Conservation (phyloP, 805 yeast genomes). For the Zygoascus biomembranicola region DNA sequence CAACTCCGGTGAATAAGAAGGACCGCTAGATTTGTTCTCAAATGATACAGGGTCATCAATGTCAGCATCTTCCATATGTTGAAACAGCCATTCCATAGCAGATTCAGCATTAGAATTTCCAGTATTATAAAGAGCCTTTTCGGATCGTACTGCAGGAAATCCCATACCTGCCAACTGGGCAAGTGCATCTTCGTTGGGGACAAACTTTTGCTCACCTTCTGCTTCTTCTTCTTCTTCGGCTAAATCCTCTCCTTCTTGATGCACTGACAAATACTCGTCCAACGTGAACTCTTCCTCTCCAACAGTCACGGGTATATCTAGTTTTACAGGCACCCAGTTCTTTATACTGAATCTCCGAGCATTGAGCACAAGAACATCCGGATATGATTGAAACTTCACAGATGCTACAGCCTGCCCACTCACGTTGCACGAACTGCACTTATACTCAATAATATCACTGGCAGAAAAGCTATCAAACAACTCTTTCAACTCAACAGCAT, state of each 20-base stretch:
- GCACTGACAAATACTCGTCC: slow-evolving; percentile 33
- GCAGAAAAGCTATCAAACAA: slow-evolving; percentile 40
- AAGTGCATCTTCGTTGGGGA: slow-evolving; percentile 47
- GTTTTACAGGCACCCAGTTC: slow-evolving; percentile 85
- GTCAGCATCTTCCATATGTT: slow-evolving; percentile 77
- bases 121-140: slow-evolving; percentile 62
- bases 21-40: slow-evolving; percentile 5
- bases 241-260: slow-evolving; percentile 35
- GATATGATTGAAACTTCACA: slow-evolving; percentile 52
- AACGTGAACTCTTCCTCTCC: slow-evolving; percentile 42
- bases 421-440: slow-evolving; percentile 47
- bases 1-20: slow-evolving; percentile 8
- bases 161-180: slow-evolving; percentile 70
- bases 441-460: slow-evolving; percentile 53
- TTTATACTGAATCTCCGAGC: slow-evolving; percentile 75
- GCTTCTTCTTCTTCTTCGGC: slow-evolving; percentile 30
- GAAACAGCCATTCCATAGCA: slow-evolving; percentile 87
- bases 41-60: slow-evolving; percentile 54
- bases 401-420: slow-evolving; percentile 33
- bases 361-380: slow-evolving; percentile 60
- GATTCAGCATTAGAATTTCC: slow-evolving; percentile 58
- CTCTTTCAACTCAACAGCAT: slow-evolving; percentile 41
- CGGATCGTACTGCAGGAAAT: slow-evolving; percentile 60
- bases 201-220: slow-evolving; percentile 29
- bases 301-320: slow-evolving; percentile 59